phyloP scores from a whole-genome alignment of 495 filamentous ascomycete species.

The Neurospora sp. region DNA sequence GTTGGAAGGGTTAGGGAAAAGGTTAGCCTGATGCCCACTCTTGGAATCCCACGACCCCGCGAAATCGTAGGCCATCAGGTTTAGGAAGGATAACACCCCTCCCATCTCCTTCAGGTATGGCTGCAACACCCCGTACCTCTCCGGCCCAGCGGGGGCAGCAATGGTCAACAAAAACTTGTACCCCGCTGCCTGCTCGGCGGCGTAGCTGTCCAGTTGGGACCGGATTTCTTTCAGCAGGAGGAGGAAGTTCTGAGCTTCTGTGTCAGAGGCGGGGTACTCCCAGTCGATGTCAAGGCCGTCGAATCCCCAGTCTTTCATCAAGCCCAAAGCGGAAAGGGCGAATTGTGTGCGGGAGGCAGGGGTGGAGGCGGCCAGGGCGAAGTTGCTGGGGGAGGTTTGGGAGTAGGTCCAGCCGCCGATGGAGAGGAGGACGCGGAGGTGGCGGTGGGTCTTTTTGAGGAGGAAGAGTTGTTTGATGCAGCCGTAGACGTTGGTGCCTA shows the following conservation, averaged over 20 bases:
- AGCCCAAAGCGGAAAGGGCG: conserved; percentile 50
- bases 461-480: conserved; percentile 80
- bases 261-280: conserved; percentile 45
- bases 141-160: no score
- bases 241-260: conserved; percentile 62
- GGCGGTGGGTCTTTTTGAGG: conserved; percentile 72
- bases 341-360: conserved; percentile 47
- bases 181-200: conserved; percentile 16
- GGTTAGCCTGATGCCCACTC: conserved; percentile 68
- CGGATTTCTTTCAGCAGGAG: conserved; percentile 58
- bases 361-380: conserved; percentile 56
- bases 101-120: conserved; percentile 50
- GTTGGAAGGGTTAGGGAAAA: conserved; percentile 44
- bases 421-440: conserved; percentile 77
- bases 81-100: no score
- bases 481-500: conserved; percentile 62
- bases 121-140: no score
- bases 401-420: conserved; percentile 92
- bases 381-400: conserved; percentile 39
- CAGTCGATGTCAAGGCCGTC: conserved; percentile 41
- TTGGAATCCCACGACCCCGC: conserved; percentile 55
- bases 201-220: conserved; percentile 54
- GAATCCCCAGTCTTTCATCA: conserved; percentile 53
- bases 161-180: conserved; percentile 35
- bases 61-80: conserved; percentile 75